These are phyloP conservation scores for Hortaea werneckii DNA, from an alignment of 2,329 filamentous ascomycete species.

Conservation along the genomic window DNA sequence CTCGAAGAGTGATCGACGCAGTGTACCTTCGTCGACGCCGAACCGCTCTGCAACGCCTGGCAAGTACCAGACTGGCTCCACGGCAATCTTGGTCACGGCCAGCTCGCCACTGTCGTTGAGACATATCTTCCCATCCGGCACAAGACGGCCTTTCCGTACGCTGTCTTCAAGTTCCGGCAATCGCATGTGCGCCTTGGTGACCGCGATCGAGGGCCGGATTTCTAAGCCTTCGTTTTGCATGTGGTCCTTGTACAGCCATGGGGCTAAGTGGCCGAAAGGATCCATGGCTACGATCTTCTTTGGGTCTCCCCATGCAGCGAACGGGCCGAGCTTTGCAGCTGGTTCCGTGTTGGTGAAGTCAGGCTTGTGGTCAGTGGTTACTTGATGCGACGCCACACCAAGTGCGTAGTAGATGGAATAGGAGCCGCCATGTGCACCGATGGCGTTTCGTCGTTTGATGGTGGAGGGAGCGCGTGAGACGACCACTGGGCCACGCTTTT, in stretches of 20 bases:
- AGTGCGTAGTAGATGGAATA: constrained; percentile 95
- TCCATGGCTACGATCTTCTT: constrained; percentile 98
- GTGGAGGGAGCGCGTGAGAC: constrained; percentile 69
- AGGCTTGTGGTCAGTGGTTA: constrained; percentile 69
- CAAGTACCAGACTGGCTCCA: constrained; percentile 66
- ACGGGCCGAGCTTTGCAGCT: constrained; percentile 78
- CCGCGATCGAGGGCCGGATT: constrained; percentile 74
- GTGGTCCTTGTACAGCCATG: constrained; percentile 70
- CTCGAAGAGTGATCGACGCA: constrained; percentile 83
- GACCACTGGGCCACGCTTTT: constrained; percentile 73
- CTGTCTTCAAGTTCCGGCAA: constrained; percentile 89
- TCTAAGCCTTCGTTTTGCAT: constrained; percentile 73
- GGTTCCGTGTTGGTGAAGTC: constrained; percentile 83
- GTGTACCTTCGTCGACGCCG: constrained; percentile 82
- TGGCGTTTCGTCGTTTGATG: constrained; percentile 67
- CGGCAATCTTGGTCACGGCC: constrained; percentile 90
- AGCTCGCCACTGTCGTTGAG: constrained; percentile 75
- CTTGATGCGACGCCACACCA: constrained; percentile 81
- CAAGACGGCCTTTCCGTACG: constrained; percentile 65
- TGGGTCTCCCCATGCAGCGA: constrained; percentile 77
- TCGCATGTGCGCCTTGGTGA: constrained; percentile 91
- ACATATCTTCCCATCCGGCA: constrained; percentile 79
- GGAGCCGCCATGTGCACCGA: constrained; percentile 72
- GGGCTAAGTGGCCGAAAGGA: constrained; percentile 77
- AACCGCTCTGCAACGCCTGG: constrained; percentile 73